These are phyloP conservation scores for Sugiyamaella neomexicana DNA, from an alignment of 1,139 yeast species.

Conservation along the genomic window DNA sequence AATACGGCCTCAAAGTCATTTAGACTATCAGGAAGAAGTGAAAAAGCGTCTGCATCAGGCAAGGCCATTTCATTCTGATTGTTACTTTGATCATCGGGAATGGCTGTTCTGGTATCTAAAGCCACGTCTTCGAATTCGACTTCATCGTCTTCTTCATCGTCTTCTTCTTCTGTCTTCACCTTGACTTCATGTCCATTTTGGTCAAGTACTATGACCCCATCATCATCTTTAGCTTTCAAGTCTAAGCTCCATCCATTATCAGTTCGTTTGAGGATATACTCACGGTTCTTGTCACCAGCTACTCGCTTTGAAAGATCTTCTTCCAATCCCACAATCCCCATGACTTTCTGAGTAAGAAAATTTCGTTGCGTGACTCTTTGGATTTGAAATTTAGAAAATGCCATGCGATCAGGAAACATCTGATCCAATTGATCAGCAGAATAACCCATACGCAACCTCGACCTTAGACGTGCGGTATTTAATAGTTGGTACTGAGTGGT, in stretches of 20 bases:
- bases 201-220: conserved; percentile 22
- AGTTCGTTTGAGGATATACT: conserved; percentile 72
- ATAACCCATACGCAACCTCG: conserved; percentile 93
- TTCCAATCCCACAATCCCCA: conserved; percentile 83
- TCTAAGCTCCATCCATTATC: conserved; percentile 88
- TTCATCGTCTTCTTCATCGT: conserved; percentile 38
- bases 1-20: conserved; percentile 33
- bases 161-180: conserved; percentile 16
- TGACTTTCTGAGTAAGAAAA: conserved; percentile 79
- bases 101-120: conserved; percentile 21
- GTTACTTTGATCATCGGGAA: neutral
- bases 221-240: conserved; percentile 49
- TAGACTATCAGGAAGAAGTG: conserved; percentile 28
- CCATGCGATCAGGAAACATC: conserved; percentile 81
- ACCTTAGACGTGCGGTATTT: conserved; percentile 76
- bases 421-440: conserved; percentile 79
- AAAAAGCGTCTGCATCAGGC: conserved; percentile 14
- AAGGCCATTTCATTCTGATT: neutral
- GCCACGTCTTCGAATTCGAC: conserved; percentile 66
- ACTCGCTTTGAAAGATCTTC: conserved; percentile 61
- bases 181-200: conserved; percentile 33
- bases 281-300: conserved; percentile 81
- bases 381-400: conserved; percentile 89
- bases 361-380: conserved; percentile 91
- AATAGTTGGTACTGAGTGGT: conserved; percentile 86